These are phyloP conservation scores for Opeltia flavorubescens DNA, from an alignment of 495 filamentous ascomycete genomes.

Conservation along the genomic window DNA sequence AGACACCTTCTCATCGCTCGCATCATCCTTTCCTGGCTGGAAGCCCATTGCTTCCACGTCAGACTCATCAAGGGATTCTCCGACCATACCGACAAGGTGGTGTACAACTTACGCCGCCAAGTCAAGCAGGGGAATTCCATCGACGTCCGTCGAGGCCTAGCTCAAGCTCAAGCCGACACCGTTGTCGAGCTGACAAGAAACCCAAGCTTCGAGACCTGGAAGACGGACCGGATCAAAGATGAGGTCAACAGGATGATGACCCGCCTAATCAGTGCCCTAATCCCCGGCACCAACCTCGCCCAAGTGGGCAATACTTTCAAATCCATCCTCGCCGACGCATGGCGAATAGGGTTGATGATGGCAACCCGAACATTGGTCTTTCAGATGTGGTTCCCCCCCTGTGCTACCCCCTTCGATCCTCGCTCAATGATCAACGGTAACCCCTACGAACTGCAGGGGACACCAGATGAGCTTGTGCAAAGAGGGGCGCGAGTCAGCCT, in stretches of 20 bases:
- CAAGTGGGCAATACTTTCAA: constrained; percentile 13
- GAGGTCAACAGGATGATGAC: constrained; percentile 14
- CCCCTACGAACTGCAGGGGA: not conserved
- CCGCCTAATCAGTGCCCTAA: constrained; percentile 12
- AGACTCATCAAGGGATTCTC: constrained; percentile 13
- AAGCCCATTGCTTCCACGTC: constrained; percentile 11
- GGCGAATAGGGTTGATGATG: constrained; percentile 17
- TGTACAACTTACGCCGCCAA: constrained; percentile 9
- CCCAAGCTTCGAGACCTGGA: constrained; percentile 14
- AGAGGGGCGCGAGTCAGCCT: constrained; percentile 1
- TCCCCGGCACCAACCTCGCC: constrained; percentile 2
- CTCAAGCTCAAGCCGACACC: constrained; percentile 9
- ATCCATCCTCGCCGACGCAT: constrained; percentile 15
- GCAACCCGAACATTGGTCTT: constrained; percentile 14
- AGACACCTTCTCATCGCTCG: constrained; percentile 15
- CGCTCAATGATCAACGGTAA: constrained; percentile 18
- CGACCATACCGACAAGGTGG: constrained; percentile 8
- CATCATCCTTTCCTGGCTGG: constrained; percentile 16
- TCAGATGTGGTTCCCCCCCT: constrained; percentile 16
- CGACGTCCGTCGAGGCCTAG: constrained; percentile 8
- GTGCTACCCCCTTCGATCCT: constrained; percentile 18
- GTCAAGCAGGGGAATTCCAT: constrained; percentile 8
- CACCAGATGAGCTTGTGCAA: not conserved
- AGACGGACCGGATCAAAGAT: constrained; percentile 3
- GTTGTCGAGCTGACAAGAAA: constrained; percentile 7